Percentiles rank a stretch among this genome's conserved stretches.
Evolutionary conservation across 2,329 filamentous ascomycete genomes (phyloP).

Genomic region (Setomelanomma holmii): DNA sequence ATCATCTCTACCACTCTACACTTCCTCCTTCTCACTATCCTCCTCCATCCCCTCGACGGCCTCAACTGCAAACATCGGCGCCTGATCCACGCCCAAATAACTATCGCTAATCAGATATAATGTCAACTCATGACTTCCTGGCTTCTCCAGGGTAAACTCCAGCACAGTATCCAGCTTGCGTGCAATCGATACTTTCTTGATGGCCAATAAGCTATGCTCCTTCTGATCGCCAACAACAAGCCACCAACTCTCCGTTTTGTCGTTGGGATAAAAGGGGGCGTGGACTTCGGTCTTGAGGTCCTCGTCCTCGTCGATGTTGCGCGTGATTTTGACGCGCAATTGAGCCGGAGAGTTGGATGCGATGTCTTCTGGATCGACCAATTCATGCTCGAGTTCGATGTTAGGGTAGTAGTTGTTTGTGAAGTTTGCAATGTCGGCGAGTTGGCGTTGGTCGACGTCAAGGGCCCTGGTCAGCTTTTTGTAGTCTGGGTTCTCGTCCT

Average conservation of each 20-base stretch:
- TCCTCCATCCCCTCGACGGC: slow-evolving; percentile 95
- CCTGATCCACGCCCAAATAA: slow-evolving; percentile 96
- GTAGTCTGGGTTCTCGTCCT: slow-evolving; percentile 87
- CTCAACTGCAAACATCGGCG: slow-evolving; percentile 83
- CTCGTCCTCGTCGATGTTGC: slow-evolving; percentile 77
- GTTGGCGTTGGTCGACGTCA: slow-evolving; percentile 78
- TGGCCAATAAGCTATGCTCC: slow-evolving; percentile 84
- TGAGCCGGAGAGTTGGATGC: slow-evolving; percentile 81
- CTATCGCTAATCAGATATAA: slow-evolving; percentile 96
- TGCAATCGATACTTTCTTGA: slow-evolving; percentile 91
- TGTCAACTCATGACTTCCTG: slow-evolving; percentile 86
- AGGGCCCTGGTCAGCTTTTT: slow-evolving; percentile 77
- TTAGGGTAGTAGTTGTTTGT: slow-evolving; percentile 97
- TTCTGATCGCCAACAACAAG: slow-evolving; percentile 92
- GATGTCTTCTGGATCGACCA: slow-evolving; percentile 81
- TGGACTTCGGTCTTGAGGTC: slow-evolving; percentile 84
- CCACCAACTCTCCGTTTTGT: slow-evolving; percentile 99
- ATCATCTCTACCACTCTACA: slow-evolving; percentile 11
- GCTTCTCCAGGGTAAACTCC: slow-evolving; percentile 85
- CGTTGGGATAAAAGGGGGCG: slow-evolving; percentile 89
- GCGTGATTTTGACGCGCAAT: slow-evolving; percentile 82
- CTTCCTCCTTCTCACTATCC: slow-evolving; percentile 81
- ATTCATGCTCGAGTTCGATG: slow-evolving; percentile 86
- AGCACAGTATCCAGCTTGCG: slow-evolving; percentile 78
- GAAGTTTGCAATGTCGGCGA: slow-evolving; percentile 89